A percentile compares a stretch with the other conserved stretches of the same genome.
Conservation (phyloP, 2,329 filamentous ascomycete species). For the Biscogniauxia marginata region DNA sequence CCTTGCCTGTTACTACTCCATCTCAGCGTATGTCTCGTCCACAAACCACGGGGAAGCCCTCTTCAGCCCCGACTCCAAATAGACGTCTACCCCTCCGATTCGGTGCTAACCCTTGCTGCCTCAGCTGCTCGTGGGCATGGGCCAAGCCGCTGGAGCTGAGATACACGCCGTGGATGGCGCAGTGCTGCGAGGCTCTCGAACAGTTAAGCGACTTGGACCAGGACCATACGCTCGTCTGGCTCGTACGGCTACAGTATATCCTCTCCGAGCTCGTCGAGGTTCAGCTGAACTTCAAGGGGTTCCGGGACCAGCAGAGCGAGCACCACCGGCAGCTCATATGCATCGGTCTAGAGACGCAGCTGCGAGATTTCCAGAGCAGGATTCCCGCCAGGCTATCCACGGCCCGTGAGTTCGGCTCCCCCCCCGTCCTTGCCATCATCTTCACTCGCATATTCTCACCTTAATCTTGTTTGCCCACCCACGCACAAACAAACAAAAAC, state of each 20-base stretch:
- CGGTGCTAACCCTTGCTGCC: not conserved
- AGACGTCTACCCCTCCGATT: constrained; percentile 17
- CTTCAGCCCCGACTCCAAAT: not conserved
- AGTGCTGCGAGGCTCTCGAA: constrained; percentile 46
- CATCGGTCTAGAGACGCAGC: constrained; percentile 47
- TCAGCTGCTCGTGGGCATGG: constrained; percentile 42
- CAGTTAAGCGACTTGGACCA: constrained; percentile 34
- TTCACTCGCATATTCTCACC: not conserved
- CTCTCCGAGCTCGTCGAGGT: constrained; percentile 38
- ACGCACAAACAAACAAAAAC: constrained; percentile 2
- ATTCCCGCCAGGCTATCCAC: constrained; percentile 37
- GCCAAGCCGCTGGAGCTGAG: constrained; percentile 31
- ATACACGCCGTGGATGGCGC: constrained; percentile 44
- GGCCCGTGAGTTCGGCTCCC: constrained; percentile 20
- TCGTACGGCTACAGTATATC: constrained; percentile 42
- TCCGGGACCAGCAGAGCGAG: constrained; percentile 28
- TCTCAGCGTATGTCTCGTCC: constrained; percentile 38
- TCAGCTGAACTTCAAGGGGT: constrained; percentile 25
- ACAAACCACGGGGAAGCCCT: not conserved
- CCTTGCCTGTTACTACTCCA: constrained; percentile 43
- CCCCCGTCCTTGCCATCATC: constrained; percentile 10
- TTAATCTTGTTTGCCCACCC: not conserved
- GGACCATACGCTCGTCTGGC: constrained; percentile 44
- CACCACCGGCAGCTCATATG: constrained; percentile 45
- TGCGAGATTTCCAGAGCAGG: constrained; percentile 39